Evolutionary conservation across 2,329 filamentous ascomycete species (phyloP).

Genomic region (Hypoxylon sp.): DNA sequence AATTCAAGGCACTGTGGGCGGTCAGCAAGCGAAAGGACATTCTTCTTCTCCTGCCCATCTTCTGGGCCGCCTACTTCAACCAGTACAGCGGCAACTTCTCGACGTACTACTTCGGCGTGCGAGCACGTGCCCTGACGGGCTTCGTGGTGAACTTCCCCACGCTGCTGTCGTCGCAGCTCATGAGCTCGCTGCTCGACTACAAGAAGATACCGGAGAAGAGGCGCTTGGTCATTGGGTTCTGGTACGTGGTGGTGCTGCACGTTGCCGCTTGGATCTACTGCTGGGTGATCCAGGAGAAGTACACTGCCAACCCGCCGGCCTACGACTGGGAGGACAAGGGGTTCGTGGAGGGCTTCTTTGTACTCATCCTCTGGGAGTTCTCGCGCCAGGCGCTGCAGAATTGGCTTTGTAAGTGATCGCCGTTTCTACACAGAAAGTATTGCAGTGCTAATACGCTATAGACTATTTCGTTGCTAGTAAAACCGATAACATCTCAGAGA

Average conservation of each 20-base stretch:
- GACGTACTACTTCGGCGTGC: conserved; percentile 73
- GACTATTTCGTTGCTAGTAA: conserved; percentile 63
- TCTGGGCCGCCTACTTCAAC: conserved; percentile 70
- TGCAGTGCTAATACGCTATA: conserved; percentile 1
- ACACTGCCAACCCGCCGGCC: conserved; percentile 59
- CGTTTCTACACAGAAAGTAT: neutral
- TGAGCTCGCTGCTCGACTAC: conserved; percentile 37
- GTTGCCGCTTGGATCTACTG: conserved; percentile 60
- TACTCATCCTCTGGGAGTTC: conserved; percentile 71
- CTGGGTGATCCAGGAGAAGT: conserved; percentile 62
- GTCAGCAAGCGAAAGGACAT: conserved; percentile 74
- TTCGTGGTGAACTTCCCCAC: conserved; percentile 75
- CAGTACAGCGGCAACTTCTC: conserved; percentile 58
- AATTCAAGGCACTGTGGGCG: conserved; percentile 69
- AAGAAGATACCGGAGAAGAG: conserved; percentile 45
- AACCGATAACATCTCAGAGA: conserved; percentile 64
- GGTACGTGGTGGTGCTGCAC: conserved; percentile 55
- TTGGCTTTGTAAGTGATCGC: conserved; percentile 53
- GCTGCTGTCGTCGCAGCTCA: conserved; percentile 69
- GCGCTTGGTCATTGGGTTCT: conserved; percentile 56
- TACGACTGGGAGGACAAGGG: conserved; percentile 72
- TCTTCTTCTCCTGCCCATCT: conserved; percentile 75
- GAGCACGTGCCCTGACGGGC: conserved; percentile 73
- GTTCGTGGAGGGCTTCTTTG: conserved; percentile 72
- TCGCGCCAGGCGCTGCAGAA: conserved; percentile 62